Percentiles rank a stretch among this genome's conserved stretches.
Evolutionary conservation across 73 alveolate species (phyloP).

Genomic region (Paramecium sexaurelia): DNA sequence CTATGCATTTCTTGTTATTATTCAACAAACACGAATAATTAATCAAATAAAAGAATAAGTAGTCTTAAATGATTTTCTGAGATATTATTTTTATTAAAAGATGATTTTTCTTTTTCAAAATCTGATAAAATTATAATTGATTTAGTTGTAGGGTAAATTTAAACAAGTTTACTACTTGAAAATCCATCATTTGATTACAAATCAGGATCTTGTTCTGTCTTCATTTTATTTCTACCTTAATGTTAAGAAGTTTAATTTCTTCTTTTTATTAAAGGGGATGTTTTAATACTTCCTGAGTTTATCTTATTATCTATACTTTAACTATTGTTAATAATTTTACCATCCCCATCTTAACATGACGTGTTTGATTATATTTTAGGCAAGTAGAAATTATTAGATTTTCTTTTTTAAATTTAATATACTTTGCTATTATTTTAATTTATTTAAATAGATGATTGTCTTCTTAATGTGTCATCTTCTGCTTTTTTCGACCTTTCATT

Average conservation of each 20-base stretch:
- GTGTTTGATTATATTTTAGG: not conserved
- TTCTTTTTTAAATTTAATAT: not conserved
- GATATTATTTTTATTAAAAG: not conserved
- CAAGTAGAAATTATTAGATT: not conserved
- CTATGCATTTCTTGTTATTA: not conserved
- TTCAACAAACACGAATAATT: not conserved
- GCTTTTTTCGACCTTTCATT: not conserved
- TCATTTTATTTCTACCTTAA: not conserved
- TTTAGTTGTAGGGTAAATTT: slow-evolving; percentile 4
- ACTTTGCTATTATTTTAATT: not conserved
- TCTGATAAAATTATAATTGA: not conserved
- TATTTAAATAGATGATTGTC: not conserved
- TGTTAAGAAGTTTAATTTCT: not conserved
- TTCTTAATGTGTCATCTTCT: not conserved
- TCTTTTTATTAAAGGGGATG: not conserved
- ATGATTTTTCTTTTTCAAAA: not conserved
- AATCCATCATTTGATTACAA: slow-evolving; percentile 30
- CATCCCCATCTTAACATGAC: not conserved
- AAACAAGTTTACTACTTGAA: slow-evolving; percentile 17
- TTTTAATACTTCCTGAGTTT: not conserved
- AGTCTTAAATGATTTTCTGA: not conserved
- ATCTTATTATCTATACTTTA: not conserved
- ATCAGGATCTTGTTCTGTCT: slow-evolving; percentile 12
- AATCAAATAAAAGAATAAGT: not conserved
- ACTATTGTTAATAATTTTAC: not conserved